Percentiles rank a stretch among this genome's conserved stretches.
These are phyloP conservation scores for Xylariaceae sp. DNA, from an alignment of 2,329 filamentous ascomycete species.

Conservation along the genomic window DNA sequence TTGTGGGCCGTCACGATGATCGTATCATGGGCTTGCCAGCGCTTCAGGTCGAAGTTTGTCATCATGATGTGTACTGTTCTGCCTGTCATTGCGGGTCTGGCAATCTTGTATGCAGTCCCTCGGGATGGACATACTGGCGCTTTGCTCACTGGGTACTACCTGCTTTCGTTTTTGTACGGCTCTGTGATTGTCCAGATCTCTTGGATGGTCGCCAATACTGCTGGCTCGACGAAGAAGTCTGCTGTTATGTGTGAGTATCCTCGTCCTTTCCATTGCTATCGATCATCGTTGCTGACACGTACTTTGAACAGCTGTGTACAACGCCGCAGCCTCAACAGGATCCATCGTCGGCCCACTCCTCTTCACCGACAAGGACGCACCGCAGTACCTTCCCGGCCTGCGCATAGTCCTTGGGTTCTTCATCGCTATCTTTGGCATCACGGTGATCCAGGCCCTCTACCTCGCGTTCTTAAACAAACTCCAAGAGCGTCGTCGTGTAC, in stretches of 20 bases:
- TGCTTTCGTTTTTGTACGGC: slow-evolving; percentile 64
- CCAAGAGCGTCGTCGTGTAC: slow-evolving; percentile 53
- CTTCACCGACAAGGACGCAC: slow-evolving; percentile 57
- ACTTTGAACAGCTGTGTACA: slow-evolving; percentile 23
- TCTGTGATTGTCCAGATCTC: slow-evolving; percentile 64
- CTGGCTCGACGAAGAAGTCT: slow-evolving; percentile 65
- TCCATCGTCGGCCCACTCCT: slow-evolving; percentile 67
- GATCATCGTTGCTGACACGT: no score
- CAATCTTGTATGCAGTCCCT: slow-evolving; percentile 55
- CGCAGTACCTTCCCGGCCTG: slow-evolving; percentile 57
- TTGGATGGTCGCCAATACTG: slow-evolving; percentile 69
- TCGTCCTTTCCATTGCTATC: neutral
- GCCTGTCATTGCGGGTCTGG: slow-evolving; percentile 59
- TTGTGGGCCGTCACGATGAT: slow-evolving; percentile 59
- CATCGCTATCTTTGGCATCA: slow-evolving; percentile 49
- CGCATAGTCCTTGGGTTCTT: slow-evolving; percentile 54
- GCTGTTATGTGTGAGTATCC: slow-evolving; percentile 50
- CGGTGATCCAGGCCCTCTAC: slow-evolving; percentile 53
- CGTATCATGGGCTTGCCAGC: slow-evolving; percentile 56
- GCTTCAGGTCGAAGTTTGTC: slow-evolving; percentile 54
- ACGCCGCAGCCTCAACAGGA: slow-evolving; percentile 59
- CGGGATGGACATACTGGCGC: slow-evolving; percentile 42
- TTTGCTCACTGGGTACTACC: slow-evolving; percentile 61
- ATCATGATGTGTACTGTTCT: slow-evolving; percentile 54
- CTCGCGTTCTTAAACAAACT: slow-evolving; percentile 55